Base-by-base conservation (phyloP, 2,329 filamentous ascomycete species). In the Calonectria fujianensis region DNA sequence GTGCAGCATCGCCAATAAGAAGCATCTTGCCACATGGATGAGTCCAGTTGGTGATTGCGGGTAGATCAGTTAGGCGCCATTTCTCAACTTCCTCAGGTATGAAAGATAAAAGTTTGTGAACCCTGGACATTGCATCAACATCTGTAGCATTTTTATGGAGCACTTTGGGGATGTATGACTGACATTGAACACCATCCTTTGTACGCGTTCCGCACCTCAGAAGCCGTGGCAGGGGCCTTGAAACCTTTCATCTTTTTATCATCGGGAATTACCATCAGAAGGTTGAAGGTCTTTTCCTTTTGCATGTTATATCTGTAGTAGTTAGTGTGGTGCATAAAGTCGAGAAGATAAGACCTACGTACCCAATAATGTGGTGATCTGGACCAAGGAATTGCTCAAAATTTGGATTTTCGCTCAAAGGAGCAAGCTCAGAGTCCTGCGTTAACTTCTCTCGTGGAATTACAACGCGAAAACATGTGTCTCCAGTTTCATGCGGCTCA, bases 361-460 rank as follows among this genome's bases (percentile, higher is more conserved):
- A 73, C 57, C 73, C 73, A 18, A 75, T 75, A n/a, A 75, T 72
- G 29, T 75, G 70, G 16, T 72, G 69, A 37, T 69, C 73, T 9
- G 73, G 73, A 48, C 70, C 73, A 27, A 51, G 59, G 32, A 50
- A 72, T 31, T 68, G 70, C 41, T 69, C 73, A 51, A 54, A 69
- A 29, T 68, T 75, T 2, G 50, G 73, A 35, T 51, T 52, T 20
- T 64, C 35, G 51, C 70, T 73, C n/a, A 72, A 35, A 3, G 70
- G 52, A 1, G 69, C 65, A 27, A 73, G 29, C 31, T 70, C 73
- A 27, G 73, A 65, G n/a, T 75, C 73, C 3, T 68, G 27, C 13
- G 39, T 68, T 2, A 75, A 32, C 8, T 41, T 50, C 24, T 73
- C 57, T 27, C 65, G 59, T 2, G 73, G 70, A 52, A 75, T 69